Conservation (phyloP, 805 yeast species). For the Suhomyces sp. region DNA sequence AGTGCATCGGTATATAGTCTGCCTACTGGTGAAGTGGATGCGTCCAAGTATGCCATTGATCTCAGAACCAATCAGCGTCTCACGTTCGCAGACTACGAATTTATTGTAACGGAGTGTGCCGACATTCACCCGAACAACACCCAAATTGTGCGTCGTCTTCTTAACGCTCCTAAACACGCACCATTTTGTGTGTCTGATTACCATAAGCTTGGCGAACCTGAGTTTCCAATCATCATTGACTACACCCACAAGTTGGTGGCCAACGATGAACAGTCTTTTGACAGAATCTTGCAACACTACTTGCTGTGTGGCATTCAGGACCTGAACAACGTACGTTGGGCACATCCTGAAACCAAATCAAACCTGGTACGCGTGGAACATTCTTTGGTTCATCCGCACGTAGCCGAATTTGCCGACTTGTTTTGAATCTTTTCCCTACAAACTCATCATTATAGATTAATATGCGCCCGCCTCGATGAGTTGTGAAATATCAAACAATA, state of each 20-base stretch:
- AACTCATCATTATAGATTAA: constrained; percentile 3
- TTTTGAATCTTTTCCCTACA: constrained; percentile 18
- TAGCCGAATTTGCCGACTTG: constrained; percentile 45
- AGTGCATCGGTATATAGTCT: neutral
- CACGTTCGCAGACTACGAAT: constrained; percentile 24
- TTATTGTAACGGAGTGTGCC: constrained; percentile 25
- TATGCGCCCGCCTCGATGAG: neutral
- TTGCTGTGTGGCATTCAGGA: constrained; percentile 29
- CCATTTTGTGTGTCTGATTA: constrained; percentile 19
- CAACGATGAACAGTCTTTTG: constrained; percentile 42
- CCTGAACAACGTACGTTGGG: constrained; percentile 11
- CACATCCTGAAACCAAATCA: constrained; percentile 1
- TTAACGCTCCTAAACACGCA: constrained; percentile 19
- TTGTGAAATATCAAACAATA: neutral
- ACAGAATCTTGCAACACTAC: constrained; percentile 42
- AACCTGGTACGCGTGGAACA: neutral
- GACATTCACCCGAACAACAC: constrained; percentile 37
- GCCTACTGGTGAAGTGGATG: neutral
- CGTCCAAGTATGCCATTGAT: constrained; percentile 19
- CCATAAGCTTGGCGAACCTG: constrained; percentile 11
- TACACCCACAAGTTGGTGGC: constrained; percentile 61
- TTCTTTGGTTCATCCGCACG: constrained; percentile 37
- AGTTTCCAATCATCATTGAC: constrained; percentile 45
- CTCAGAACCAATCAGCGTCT: constrained; percentile 16
- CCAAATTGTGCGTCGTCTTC: constrained; percentile 20